Base-by-base conservation (phyloP, 2,329 filamentous ascomycete genomes). In the Alternaria angustiovoidea region DNA sequence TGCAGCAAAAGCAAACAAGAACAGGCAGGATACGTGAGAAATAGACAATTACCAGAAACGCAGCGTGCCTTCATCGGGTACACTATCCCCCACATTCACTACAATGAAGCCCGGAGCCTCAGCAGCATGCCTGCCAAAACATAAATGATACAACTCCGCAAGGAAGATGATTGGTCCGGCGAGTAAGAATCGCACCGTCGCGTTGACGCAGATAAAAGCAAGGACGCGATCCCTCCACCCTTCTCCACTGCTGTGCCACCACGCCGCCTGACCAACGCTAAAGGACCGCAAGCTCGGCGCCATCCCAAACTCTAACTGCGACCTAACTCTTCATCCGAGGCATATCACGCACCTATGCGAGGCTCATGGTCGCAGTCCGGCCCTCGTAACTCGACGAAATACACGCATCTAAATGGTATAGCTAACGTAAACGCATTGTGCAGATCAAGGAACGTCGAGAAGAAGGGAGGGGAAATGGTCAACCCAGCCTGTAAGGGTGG, bases 221-320 rank as follows among this genome's bases (percentile, higher is more conserved):
- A 49, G 32, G 46, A 22, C 32, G 20, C 46, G 16, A 24, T 49
- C 3, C 20, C 30, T 36, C 32, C 12, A 18, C 20, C 30, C 46
- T 36, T 49, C 30, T 49, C 46, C 46, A 49, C 46, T 36, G 32
- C 46, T 24, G 32, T 49, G 46, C 46, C 30, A 49, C 20, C 46
- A 38, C 32, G 30, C 46, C 46, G 30, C 30, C 14, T 49, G 24
- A n/a, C 20, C 8, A 36, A 38, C 46, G 20, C 46, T 49, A 49
- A 38, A 49, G 14, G 20, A 49, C 46, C 46, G 46, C 32, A 49
- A 49, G 46, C 11, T 49, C 32, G 46, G 32, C 46, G 46, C 46
- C 20, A 49, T 49, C 32, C 32, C 46, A 49, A 49, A 49, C 46
- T 49, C 46, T 49, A 38, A 36, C 20, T 38, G 20, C 46, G 18